Evolutionary conservation across 78 protist species (phyloP).

Genomic region (Chrysochromulina tobinii): DNA sequence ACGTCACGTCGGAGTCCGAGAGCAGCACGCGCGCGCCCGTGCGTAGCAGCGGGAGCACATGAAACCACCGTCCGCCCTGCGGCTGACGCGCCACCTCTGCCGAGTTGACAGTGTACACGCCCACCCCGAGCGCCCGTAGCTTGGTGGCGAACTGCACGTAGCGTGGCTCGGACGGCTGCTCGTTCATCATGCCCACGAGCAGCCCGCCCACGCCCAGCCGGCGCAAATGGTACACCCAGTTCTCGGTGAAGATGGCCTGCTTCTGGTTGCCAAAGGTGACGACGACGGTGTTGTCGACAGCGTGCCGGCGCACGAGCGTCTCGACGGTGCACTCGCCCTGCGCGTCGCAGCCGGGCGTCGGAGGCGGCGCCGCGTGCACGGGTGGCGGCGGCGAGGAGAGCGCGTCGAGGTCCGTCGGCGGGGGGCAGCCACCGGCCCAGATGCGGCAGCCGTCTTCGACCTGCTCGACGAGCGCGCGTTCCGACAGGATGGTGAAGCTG

Average conservation of each 20-base stretch:
- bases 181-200: conserved; percentile 12
- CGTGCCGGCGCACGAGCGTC: background rate
- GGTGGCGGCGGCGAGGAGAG: no score
- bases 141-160: background rate
- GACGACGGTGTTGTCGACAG: background rate
- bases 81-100: background rate
- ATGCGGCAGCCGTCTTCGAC: no score
- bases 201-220: background rate
- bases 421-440: no score
- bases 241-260: background rate
- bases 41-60: conserved; percentile 21
- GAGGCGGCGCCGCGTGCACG: no score
- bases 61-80: conserved; percentile 30
- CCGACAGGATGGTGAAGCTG: no score
- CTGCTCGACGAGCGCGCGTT: no score
- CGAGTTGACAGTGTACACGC: conserved; percentile 6
- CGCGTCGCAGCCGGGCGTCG: background rate
- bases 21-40: conserved; percentile 15
- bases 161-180: background rate
- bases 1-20: conserved; percentile 15
- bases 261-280: background rate
- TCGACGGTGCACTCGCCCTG: background rate
- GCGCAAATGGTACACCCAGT: background rate
- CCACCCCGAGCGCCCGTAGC: conserved; percentile 7
- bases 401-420: no score